Evolutionary conservation across 192 early-diverging fungal genomes (phyloP).

Genomic region (Dissophora ornata): DNA sequence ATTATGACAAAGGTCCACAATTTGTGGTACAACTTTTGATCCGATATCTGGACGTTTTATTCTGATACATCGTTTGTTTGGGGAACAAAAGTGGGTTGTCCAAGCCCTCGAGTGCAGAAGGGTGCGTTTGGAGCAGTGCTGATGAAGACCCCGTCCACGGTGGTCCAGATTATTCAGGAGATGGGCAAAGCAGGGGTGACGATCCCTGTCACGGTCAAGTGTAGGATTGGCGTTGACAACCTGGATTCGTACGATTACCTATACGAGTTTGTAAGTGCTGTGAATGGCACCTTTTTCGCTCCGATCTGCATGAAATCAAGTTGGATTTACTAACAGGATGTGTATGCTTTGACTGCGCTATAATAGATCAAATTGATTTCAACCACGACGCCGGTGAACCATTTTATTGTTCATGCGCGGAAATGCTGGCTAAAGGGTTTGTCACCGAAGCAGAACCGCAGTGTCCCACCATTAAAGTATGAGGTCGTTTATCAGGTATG

Average conservation of each 20-base stretch:
- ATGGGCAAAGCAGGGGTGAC: conserved; percentile 58
- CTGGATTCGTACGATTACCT: conserved; percentile 73
- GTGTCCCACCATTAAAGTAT: conserved; percentile 72
- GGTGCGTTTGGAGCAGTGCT: conserved; percentile 75
- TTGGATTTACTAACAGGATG: too few species aligned
- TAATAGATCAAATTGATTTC: conserved; percentile 51
- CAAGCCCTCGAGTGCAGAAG: conserved; percentile 75
- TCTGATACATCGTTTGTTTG: background rate
- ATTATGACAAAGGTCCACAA: background rate
- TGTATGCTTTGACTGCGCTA: too few species aligned
- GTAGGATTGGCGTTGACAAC: conserved; percentile 80
- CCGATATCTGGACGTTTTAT: background rate
- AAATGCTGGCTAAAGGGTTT: conserved; percentile 75
- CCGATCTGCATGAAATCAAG: too few species aligned
- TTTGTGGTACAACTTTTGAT: background rate
- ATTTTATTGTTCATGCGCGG: conserved; percentile 77
- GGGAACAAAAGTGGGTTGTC: conserved; percentile 66
- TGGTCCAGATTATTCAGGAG: conserved; percentile 67
- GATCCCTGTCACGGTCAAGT: conserved; percentile 76
- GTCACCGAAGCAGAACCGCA: conserved; percentile 75
- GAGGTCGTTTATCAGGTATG: conserved; percentile 62
- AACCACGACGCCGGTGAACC: conserved; percentile 42
- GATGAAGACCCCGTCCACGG: conserved; percentile 71
- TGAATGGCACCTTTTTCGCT: too few species aligned
- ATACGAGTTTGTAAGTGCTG: conserved; percentile 59